phyloP scores from a whole-genome alignment of 148 eudicot species.

The Rheum nobile region DNA sequence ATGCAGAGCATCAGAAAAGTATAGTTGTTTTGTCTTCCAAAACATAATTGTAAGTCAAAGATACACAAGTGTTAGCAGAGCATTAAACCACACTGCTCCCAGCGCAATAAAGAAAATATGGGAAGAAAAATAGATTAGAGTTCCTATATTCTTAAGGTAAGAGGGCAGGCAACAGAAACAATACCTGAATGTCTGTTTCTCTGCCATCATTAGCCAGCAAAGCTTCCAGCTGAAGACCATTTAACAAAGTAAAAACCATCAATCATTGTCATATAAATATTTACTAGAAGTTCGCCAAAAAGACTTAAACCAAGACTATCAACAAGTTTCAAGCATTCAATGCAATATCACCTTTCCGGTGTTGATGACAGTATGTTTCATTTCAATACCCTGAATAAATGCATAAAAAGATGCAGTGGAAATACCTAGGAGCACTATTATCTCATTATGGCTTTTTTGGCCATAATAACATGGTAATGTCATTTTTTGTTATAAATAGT shows the following conservation, averaged over 20 bases:
- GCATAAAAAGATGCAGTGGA: neutral
- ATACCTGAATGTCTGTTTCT: conserved; percentile 84
- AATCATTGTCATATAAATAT: neutral
- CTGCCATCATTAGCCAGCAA: conserved; percentile 43
- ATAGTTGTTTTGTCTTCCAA: neutral
- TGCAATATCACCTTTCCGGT: neutral
- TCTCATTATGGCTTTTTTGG: neutral
- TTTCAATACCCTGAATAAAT: neutral
- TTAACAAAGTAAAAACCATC: neutral
- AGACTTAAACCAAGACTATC: no score
- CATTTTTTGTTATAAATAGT: no score
- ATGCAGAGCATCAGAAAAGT: neutral
- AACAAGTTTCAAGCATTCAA: neutral
- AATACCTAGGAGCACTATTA: neutral
- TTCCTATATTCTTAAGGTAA: neutral
- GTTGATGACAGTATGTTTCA: neutral
- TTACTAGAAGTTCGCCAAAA: neutral
- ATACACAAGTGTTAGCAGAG: neutral
- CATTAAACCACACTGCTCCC: neutral
- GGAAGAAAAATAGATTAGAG: neutral
- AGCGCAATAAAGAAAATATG: neutral
- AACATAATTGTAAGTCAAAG: neutral
- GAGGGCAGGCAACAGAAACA: neutral
- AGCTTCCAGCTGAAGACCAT: conserved; percentile 58
- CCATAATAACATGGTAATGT: no score